Base-by-base conservation (phyloP, 192 early-diverging fungal species). In the Gonapodya prolifera region DNA sequence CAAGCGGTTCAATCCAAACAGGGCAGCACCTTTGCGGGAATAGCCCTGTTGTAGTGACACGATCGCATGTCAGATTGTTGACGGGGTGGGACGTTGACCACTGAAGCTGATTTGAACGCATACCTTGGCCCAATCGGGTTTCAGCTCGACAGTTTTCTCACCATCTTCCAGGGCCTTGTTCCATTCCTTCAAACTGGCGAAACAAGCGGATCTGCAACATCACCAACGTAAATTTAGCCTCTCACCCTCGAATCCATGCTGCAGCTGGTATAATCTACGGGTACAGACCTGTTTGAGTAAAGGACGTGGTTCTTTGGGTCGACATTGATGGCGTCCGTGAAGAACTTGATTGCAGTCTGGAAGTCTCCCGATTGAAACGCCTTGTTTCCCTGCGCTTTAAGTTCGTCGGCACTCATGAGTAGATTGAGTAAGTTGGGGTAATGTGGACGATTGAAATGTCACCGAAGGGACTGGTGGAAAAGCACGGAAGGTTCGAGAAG, bases 241-340 rank as follows among this genome's bases (percentile, higher is more conserved):
- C 76, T 16, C 33, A 32, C 35, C 28, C 2, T 18, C 2, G n/a
- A 33, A 33, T n/a, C 18, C 16, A 32, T n/a, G 73, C 30, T 16
- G 18, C 75, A 36, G 35, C 30, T 1, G 18, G 30, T 34, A 8
- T 77, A 13, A 69, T n/a, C 61, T 29, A 36, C 74, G 2, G 35
- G 86, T 23, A 75, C 29, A n/a, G 34, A 79, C 87, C 87, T 79
- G 88, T 97, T 97, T 2, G 94, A 95, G 83, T 92, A 96, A 35
- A 97, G 86, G 33, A 97, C 94, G 81, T 96, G 94, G 88, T 97
- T 97, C 74, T 83, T 80, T 16, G 93, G 85, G 78, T 95, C 95
- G 73, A 92, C 83, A n/a, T 91, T 90, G 78, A 95, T 95, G 29
- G 94, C 95, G 78, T 93, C 80, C 36, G 94, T 86, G 79, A 96